Conservation (phyloP, 2,329 filamentous ascomycete species). For the Triangularia setosa region DNA sequence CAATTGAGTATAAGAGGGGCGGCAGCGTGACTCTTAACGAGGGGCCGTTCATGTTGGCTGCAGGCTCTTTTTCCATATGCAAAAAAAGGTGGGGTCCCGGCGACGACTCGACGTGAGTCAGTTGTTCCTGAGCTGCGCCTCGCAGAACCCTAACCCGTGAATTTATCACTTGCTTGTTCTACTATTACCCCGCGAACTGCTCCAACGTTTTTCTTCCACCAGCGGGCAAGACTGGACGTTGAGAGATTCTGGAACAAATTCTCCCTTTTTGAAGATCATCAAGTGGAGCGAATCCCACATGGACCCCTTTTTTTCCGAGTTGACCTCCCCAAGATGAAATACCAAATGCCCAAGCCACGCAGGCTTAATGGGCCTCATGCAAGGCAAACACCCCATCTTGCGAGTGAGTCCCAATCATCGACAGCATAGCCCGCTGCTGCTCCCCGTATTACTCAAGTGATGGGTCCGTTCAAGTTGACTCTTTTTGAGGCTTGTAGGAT, state of each 20-base stretch:
- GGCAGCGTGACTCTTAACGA: constrained; percentile 16
- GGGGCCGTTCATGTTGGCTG: constrained; percentile 12
- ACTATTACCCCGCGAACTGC: background rate
- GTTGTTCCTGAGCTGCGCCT: background rate
- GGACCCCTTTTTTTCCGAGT: background rate
- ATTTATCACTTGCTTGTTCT: background rate
- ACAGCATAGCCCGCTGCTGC: background rate
- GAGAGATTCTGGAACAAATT: background rate
- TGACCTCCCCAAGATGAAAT: background rate
- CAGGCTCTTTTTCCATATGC: constrained; percentile 19
- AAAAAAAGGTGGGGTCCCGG: background rate
- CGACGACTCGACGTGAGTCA: background rate
- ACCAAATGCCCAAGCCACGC: background rate
- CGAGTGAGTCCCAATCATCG: background rate
- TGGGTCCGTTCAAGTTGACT: background rate
- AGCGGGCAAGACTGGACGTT: background rate
- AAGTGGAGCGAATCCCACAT: background rate
- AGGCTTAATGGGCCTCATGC: background rate
- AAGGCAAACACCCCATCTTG: background rate
- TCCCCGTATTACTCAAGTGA: background rate
- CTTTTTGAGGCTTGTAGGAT: background rate
- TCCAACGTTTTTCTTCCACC: background rate
- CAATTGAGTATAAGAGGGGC: constrained; percentile 20
- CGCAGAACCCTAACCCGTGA: background rate
- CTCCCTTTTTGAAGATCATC: background rate